Evolutionary conservation across 345 rosid species (phyloP).

Genomic region (Sisymbrium irio): DNA sequence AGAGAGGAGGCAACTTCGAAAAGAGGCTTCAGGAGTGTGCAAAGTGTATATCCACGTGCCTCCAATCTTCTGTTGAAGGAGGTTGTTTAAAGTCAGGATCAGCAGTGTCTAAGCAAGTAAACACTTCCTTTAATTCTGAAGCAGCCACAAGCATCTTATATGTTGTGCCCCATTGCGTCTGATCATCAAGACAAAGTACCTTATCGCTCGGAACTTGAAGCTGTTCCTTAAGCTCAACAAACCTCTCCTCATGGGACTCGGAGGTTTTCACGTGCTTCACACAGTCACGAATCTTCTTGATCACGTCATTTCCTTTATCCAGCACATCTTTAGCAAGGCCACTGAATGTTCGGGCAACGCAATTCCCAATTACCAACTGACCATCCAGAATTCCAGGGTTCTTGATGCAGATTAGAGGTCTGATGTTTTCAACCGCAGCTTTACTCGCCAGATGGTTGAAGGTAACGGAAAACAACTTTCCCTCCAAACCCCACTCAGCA

Average conservation of each 20-base stretch:
- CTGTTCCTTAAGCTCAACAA: conserved; percentile 78
- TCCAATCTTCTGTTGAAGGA: conserved; percentile 76
- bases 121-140: conserved; percentile 78
- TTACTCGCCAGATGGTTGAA: conserved; percentile 54
- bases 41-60: conserved; percentile 60
- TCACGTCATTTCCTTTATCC: conserved; percentile 45
- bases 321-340: conserved; percentile 61
- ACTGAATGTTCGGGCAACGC: conserved; percentile 60
- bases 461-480: conserved; percentile 72
- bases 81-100: conserved; percentile 76
- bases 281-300: conserved; percentile 71
- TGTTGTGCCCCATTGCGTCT: conserved; percentile 75
- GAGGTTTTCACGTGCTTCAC: conserved; percentile 83
- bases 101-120: conserved; percentile 74
- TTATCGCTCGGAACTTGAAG: conserved; percentile 80
- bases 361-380: conserved; percentile 65
- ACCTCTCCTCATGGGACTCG: conserved; percentile 80
- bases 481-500: conserved; percentile 81
- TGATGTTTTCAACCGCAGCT: conserved; percentile 58
- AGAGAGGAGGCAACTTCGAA: conserved; percentile 64
- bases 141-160: conserved; percentile 83
- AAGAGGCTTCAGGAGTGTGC: conserved; percentile 66
- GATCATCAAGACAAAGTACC: conserved; percentile 61
- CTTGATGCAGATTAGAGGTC: conserved; percentile 62
- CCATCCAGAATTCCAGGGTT: conserved; percentile 75